Evolutionary conservation across 2,329 filamentous ascomycete genomes (phyloP).

Genomic region (Fusarium sulawesiense): DNA sequence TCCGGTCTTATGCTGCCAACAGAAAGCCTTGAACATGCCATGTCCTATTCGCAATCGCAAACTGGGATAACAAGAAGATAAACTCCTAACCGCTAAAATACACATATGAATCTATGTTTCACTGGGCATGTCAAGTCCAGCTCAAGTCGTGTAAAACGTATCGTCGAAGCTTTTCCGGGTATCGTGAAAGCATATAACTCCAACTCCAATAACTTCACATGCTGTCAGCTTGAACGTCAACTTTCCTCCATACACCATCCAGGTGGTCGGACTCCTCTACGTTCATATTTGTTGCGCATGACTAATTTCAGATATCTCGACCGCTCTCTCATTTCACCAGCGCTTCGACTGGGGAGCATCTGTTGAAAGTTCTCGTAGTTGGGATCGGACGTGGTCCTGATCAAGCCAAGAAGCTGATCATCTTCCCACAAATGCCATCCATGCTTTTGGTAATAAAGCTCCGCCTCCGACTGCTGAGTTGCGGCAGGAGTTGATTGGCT

Average conservation of each 20-base stretch:
- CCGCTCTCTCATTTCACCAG: slow-evolving; percentile 36
- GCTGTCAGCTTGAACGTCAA: not conserved
- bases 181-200: slow-evolving; percentile 31
- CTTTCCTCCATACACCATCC: slow-evolving; percentile 42
- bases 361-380: slow-evolving; percentile 19
- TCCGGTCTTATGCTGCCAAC: not conserved
- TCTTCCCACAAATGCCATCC: slow-evolving; percentile 47
- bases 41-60: not conserved
- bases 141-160: not conserved
- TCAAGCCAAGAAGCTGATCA: slow-evolving; percentile 40
- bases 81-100: not conserved
- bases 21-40: not conserved
- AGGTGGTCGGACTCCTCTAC: slow-evolving; percentile 34
- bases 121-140: not conserved
- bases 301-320: slow-evolving; percentile 35
- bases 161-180: slow-evolving; percentile 19
- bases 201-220: slow-evolving; percentile 11
- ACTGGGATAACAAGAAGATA: not conserved
- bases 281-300: slow-evolving; percentile 38
- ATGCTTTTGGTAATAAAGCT: slow-evolving; percentile 38
- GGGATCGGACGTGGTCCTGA: slow-evolving; percentile 35
- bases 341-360: slow-evolving; percentile 32
- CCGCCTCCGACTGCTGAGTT: not conserved
- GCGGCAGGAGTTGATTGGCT: not conserved
- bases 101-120: not conserved